Conservation (phyloP, 352 stramenopile genomes). For the Pythium folliculosum region DNA sequence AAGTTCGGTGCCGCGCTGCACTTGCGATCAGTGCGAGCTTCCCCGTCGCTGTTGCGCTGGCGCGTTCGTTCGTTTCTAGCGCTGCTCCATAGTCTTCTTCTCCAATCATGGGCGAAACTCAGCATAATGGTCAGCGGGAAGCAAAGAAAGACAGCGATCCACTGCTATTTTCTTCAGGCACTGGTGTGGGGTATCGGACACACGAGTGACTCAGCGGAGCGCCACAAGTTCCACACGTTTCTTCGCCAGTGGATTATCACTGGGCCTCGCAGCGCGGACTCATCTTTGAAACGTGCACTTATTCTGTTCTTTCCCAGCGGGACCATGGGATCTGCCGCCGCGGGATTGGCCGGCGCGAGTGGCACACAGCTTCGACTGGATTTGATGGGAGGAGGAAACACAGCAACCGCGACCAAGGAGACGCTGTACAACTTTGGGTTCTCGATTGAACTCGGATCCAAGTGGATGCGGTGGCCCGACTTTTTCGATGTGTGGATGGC, state of each 20-base stretch:
- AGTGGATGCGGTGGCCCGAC: constrained; percentile 73
- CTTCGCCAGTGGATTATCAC: constrained; percentile 57
- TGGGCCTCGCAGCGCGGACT: constrained; percentile 46
- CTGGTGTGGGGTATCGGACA: constrained; percentile 73
- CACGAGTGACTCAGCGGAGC: constrained; percentile 45
- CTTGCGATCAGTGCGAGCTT: neutral
- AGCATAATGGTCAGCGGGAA: constrained; percentile 59
- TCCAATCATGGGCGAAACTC: constrained; percentile 59
- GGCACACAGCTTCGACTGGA: constrained; percentile 21
- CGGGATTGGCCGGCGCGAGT: neutral
- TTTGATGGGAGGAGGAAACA: constrained; percentile 2
- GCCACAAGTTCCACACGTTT: constrained; percentile 66
- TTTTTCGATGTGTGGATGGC: constrained; percentile 60
- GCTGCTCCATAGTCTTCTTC: constrained; percentile 55
- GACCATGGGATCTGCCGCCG: constrained; percentile 24
- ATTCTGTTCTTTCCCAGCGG: constrained; percentile 56
- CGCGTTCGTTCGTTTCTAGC: constrained; percentile 35
- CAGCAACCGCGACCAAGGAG: constrained; percentile 29
- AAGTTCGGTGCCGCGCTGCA: constrained; percentile 39
- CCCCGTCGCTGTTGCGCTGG: constrained; percentile 7
- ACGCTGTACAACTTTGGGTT: constrained; percentile 71
- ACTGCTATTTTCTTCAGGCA: constrained; percentile 72
- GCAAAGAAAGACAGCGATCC: constrained; percentile 53
- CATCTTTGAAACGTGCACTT: constrained; percentile 55
- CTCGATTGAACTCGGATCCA: constrained; percentile 68